These are phyloP conservation scores for Nothophytophthora sp. DNA, from an alignment of 352 stramenopile species.

Conservation along the genomic window DNA sequence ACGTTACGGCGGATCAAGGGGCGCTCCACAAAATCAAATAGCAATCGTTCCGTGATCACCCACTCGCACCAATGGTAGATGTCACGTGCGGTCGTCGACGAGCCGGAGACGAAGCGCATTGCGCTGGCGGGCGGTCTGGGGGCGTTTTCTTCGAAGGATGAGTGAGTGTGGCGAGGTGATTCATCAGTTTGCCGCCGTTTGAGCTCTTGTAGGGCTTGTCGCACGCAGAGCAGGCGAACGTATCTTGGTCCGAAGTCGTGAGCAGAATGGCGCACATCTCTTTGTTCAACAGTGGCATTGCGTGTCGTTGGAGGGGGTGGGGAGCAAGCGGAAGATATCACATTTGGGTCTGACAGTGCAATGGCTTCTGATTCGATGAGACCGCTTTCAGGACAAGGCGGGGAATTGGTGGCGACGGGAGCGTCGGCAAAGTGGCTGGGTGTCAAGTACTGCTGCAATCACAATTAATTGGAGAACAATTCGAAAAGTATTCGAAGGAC, in stretches of 20 bases:
- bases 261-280: conserved; percentile 1
- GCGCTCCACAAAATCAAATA: background rate
- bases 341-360: too few species aligned
- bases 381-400: too few species aligned
- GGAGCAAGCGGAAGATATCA: background rate
- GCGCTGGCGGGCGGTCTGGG: background rate
- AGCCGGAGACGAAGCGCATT: conserved; percentile 3
- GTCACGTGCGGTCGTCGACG: conserved; percentile 2
- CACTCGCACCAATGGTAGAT: conserved; percentile 4
- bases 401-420: too few species aligned
- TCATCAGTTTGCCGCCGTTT: conserved; percentile 6
- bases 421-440: too few species aligned
- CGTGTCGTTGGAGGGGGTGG: background rate
- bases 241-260: conserved; percentile 3
- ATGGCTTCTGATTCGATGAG: too few species aligned
- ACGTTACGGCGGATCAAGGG: too few species aligned
- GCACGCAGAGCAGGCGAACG: conserved; percentile 4
- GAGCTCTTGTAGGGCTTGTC: conserved; percentile 4
- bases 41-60: background rate
- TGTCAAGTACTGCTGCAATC: too few species aligned
- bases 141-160: conserved; percentile 3
- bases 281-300: conserved; percentile 1
- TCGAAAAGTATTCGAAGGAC: too few species aligned
- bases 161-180: conserved; percentile 4
- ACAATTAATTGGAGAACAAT: too few species aligned